Evolutionary conservation across 1,284 basidiomycete species (phyloP), one percentile per base, ranked within the genome.

Genomic region (Chalciporus sp.): DNA sequence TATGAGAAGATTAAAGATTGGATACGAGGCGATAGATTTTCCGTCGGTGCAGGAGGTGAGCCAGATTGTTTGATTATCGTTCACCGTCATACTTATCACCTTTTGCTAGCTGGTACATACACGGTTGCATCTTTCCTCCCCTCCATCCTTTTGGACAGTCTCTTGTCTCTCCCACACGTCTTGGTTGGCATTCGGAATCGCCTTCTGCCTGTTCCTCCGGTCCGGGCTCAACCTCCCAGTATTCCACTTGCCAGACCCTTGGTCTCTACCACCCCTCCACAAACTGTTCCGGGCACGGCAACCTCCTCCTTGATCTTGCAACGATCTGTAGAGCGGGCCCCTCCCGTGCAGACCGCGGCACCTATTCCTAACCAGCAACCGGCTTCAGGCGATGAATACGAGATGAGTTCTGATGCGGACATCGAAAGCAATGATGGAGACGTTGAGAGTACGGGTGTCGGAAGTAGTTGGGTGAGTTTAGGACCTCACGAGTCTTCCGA

Each of bases 21-120:
- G 76, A 60, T 86, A 28, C 76, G 78, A 29, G 86, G 89, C 2
- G 80, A 87, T 48, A 72, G 86, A 41, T 80, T 89, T 61, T 78
- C 82, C 16, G 72, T 91, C 49, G 90, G 89, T 56, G 85, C 89
- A 50, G 89, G 89, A 69, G 88, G 88, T 90, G 61, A 63, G 79
- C 70, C 16, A 1, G n/a, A 31, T 41, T 31, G 19, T 17, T 44
- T 14, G 50, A 40, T 43, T 5, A 1, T n/a, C 20, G 23, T 52
- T 46, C 20, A 11, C 41, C n/a, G 57, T 42, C 42, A 55, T 53
- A 57, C 47, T 39, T 8, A 16, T 8, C 42, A 41, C 47, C 23
- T 9, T 45, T 62, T 20, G 42, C 17, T 56, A 89, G 88, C 87
- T 9, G 71, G 75, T 41, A 88, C 87, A 7, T 90, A 90, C 58